These are phyloP conservation scores for Serendipita sp. DNA, from an alignment of 768 basidiomycete species.

Conservation along the genomic window DNA sequence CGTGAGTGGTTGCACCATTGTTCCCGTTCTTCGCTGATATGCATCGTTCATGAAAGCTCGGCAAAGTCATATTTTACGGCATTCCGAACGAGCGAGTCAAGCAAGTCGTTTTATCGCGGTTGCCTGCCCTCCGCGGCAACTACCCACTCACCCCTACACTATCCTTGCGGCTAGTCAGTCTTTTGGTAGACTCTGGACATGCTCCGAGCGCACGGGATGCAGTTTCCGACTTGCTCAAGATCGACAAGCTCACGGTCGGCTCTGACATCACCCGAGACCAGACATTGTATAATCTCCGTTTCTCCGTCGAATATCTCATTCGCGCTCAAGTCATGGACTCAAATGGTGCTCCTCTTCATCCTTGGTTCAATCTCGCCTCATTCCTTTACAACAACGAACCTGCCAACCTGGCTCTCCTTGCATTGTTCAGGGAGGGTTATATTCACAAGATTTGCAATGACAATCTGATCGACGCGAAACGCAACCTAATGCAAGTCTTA, in stretches of 20 bases:
- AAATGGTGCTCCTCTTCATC: slow-evolving; percentile 40
- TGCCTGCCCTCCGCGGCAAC: slow-evolving; percentile 44
- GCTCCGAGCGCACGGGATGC: slow-evolving; percentile 33
- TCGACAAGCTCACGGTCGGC: slow-evolving; percentile 44
- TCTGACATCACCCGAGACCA: slow-evolving; percentile 41
- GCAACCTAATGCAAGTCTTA: slow-evolving; percentile 38
- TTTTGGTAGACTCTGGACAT: slow-evolving; percentile 44
- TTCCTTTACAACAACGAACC: slow-evolving; percentile 40
- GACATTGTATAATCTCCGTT: slow-evolving; percentile 48
- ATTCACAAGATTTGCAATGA: slow-evolving; percentile 42
- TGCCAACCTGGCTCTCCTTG: slow-evolving; percentile 48
- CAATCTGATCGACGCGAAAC: slow-evolving; percentile 28
- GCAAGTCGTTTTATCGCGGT: slow-evolving; percentile 44
- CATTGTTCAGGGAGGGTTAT: slow-evolving; percentile 40
- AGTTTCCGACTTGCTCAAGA: slow-evolving; percentile 34
- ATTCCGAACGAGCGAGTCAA: slow-evolving; percentile 47
- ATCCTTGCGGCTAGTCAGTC: slow-evolving; percentile 45
- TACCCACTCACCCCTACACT: slow-evolving; percentile 58
- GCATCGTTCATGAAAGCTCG: slow-evolving; percentile 20
- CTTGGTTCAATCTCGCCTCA: slow-evolving; percentile 33
- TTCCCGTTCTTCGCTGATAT: not conserved
- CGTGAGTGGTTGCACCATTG: slow-evolving; percentile 2
- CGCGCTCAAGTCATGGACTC: slow-evolving; percentile 38
- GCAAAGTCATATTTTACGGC: slow-evolving; percentile 61
- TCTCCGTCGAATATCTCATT: slow-evolving; percentile 56